These are phyloP conservation scores for Citrullus mucosospermus DNA, from an alignment of 306 rosid genomes.

Conservation along the genomic window DNA sequence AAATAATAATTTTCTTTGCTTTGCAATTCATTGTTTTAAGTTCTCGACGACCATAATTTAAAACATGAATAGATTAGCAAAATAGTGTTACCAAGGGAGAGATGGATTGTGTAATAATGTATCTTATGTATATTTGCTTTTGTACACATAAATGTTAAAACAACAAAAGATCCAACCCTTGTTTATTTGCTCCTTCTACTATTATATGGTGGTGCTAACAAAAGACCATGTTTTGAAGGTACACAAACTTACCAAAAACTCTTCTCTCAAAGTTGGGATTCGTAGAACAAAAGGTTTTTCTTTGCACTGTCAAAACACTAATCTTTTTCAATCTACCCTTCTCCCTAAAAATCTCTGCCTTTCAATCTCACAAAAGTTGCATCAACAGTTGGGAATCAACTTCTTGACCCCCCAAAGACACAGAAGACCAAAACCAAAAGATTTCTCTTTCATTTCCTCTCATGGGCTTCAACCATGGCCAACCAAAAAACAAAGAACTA, in stretches of 20 bases:
- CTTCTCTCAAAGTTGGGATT: background rate
- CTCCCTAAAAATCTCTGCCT: background rate
- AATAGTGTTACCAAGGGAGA: background rate
- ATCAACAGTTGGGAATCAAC: background rate
- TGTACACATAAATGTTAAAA: background rate
- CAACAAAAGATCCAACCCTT: background rate
- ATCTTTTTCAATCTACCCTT: background rate
- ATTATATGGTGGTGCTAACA: background rate
- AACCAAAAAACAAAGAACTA: background rate
- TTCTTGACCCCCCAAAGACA: background rate
- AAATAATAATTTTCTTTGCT: no score
- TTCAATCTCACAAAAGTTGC: background rate
- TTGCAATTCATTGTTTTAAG: background rate
- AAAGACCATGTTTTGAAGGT: background rate
- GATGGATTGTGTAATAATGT: background rate
- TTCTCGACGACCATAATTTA: background rate
- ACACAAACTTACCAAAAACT: background rate
- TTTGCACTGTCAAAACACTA: background rate
- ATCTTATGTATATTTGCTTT: background rate
- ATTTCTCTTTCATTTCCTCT: background rate
- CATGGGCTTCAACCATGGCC: slow-evolving; percentile 2
- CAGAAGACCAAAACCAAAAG: background rate
- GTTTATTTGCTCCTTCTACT: background rate
- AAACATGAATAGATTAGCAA: background rate
- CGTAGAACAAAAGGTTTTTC: background rate